Evolutionary conservation across 2,329 filamentous ascomycete species (phyloP).

Genomic region (Fusarium penzigii): DNA sequence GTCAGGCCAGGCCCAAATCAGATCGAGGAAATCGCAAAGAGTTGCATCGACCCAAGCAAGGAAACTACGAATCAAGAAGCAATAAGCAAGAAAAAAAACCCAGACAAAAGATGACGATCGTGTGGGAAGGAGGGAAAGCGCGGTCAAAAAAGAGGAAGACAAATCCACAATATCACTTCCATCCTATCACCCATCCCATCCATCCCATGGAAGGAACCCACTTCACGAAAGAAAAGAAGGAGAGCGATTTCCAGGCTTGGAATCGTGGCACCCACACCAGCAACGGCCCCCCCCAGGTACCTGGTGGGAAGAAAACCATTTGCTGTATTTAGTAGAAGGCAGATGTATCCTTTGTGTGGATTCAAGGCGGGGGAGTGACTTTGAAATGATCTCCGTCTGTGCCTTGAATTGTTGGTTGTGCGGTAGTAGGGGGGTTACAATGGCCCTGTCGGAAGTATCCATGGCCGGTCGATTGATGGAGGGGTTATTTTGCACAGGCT

Average conservation of each 20-base stretch:
- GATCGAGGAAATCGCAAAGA: conserved; percentile 5
- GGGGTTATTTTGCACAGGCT: conserved; percentile 13
- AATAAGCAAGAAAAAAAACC: conserved; percentile 19
- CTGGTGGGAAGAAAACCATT: too few species aligned
- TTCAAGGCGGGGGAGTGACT: neutral
- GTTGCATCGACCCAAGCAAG: conserved; percentile 7
- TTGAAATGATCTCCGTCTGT: neutral
- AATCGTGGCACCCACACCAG: neutral
- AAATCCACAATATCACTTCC: conserved; percentile 14
- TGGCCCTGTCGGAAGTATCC: neutral
- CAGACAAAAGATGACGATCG: conserved; percentile 31
- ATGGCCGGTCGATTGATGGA: neutral
- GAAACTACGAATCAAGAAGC: conserved; percentile 5
- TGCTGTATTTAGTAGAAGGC: too few species aligned
- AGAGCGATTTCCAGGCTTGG: neutral
- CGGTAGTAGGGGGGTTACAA: neutral
- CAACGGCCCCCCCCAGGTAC: neutral
- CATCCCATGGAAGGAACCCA: too few species aligned
- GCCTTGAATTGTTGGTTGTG: neutral
- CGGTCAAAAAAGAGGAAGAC: conserved; percentile 2
- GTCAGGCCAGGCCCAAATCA: conserved; percentile 2
- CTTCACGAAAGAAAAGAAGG: neutral
- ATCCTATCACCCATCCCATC: conserved; percentile 1
- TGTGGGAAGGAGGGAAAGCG: conserved; percentile 17
- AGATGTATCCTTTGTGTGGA: neutral